These are phyloP conservation scores for Westerdykella ornata DNA, from an alignment of 2,329 filamentous ascomycete species.

Conservation along the genomic window DNA sequence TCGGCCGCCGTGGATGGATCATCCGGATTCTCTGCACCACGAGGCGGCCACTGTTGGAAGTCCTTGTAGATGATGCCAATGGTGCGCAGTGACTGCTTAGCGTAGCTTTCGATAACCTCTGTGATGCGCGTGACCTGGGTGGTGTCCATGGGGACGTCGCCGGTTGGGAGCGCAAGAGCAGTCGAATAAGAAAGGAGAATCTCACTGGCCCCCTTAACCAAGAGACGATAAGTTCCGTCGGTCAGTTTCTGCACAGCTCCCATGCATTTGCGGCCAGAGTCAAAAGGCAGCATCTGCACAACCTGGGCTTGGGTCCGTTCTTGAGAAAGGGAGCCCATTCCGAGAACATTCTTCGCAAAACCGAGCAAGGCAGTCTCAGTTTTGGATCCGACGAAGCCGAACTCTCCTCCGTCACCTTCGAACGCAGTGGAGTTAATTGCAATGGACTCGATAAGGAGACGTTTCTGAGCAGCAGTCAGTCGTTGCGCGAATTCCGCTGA, in stretches of 20 bases:
- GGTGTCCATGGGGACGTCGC: conserved; percentile 9
- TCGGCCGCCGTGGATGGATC: conserved; percentile 35
- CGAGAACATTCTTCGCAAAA: conserved; percentile 46
- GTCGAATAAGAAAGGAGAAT: conserved; percentile 43
- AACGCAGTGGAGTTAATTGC: conserved; percentile 48
- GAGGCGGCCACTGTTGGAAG: conserved; percentile 36
- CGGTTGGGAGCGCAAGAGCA: conserved; percentile 8
- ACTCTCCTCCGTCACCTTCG: conserved; percentile 40
- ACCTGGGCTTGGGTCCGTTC: conserved; percentile 43
- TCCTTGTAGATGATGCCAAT: conserved; percentile 39
- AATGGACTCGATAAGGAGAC: conserved; percentile 19
- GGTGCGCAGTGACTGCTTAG: conserved; percentile 37
- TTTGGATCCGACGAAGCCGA: conserved; percentile 51
- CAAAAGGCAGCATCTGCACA: conserved; percentile 49
- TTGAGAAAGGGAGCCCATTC: conserved; percentile 44
- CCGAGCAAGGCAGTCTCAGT: conserved; percentile 50
- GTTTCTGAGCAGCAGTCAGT: conserved; percentile 34
- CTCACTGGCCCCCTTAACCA: conserved; percentile 55
- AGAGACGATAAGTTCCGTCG: conserved; percentile 43
- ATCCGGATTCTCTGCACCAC: conserved; percentile 7
- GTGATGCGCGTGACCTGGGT: conserved; percentile 15
- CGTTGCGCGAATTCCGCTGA: conserved; percentile 38
- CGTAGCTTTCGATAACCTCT: conserved; percentile 33
- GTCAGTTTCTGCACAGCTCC: conserved; percentile 47
- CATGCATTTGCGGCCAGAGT: conserved; percentile 52